phyloP scores from a whole-genome alignment of 495 filamentous ascomycete species.

The Daldinia bambusicola region DNA sequence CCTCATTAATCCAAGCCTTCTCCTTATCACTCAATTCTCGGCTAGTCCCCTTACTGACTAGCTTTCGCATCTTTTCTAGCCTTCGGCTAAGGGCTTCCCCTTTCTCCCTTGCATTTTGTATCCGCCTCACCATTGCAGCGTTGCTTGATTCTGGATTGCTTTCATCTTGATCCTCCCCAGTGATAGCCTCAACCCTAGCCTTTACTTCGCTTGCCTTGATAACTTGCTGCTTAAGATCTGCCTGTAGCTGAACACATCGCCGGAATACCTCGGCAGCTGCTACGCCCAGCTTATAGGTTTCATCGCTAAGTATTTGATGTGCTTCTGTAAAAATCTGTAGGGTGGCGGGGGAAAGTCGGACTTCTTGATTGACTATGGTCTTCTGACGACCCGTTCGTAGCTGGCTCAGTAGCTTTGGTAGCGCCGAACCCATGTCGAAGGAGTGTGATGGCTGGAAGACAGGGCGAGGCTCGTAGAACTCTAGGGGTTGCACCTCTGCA shows the following conservation, averaged over 20 bases:
- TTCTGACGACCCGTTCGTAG: slow-evolving; percentile 69
- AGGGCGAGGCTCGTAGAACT: slow-evolving; percentile 65
- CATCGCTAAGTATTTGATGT: slow-evolving; percentile 76
- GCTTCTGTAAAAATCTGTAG: slow-evolving; percentile 79
- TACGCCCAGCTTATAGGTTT: slow-evolving; percentile 75
- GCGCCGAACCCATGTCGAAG: slow-evolving; percentile 67
- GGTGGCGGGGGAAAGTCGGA: slow-evolving; percentile 78
- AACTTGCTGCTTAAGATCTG: slow-evolving; percentile 78
- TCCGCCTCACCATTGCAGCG: slow-evolving; percentile 66
- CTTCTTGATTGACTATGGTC: slow-evolving; percentile 71
- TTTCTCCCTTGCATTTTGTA: slow-evolving; percentile 66
- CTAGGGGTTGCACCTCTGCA: slow-evolving; percentile 49
- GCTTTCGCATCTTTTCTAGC: slow-evolving; percentile 71
- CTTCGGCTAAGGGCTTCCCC: slow-evolving; percentile 69
- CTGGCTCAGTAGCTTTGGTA: slow-evolving; percentile 71
- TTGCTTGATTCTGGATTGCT: slow-evolving; percentile 58
- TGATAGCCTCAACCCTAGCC: slow-evolving; percentile 70
- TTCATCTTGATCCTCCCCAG: slow-evolving; percentile 67
- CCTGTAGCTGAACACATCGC: slow-evolving; percentile 75
- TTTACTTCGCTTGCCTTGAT: slow-evolving; percentile 73
- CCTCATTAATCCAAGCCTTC: slow-evolving; percentile 72
- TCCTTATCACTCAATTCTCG: slow-evolving; percentile 80
- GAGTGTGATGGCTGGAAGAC: slow-evolving; percentile 75
- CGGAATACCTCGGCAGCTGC: slow-evolving; percentile 86
- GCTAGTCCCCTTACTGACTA: slow-evolving; percentile 65